Percentiles rank a stretch among this genome's conserved stretches.
Evolutionary conservation across 2,329 filamentous ascomycete genomes (phyloP).

Genomic region (Penicillium italicum): DNA sequence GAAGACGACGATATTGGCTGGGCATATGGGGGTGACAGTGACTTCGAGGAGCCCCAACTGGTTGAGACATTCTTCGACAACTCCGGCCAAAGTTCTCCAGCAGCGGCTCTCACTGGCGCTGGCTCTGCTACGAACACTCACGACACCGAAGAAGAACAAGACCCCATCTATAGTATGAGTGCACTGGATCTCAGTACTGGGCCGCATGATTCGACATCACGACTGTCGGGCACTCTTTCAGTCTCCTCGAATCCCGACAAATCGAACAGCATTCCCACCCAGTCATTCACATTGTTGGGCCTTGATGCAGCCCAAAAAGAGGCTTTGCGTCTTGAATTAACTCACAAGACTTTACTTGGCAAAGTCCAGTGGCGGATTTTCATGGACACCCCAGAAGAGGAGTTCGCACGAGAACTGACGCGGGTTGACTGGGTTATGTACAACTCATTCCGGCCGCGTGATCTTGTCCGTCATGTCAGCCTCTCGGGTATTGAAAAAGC

Average conservation of each 20-base stretch:
- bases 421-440: constrained; percentile 99
- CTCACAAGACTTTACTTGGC: constrained; percentile 65
- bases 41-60: constrained; percentile 46
- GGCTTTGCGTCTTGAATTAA: constrained; percentile 67
- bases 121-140: constrained; percentile 13
- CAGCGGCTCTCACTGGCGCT: constrained; percentile 29
- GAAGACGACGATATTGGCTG: constrained; percentile 92
- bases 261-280: constrained; percentile 40
- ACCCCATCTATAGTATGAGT: constrained; percentile 39
- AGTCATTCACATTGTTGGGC: constrained; percentile 42
- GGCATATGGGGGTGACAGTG: constrained; percentile 71
- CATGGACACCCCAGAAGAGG: constrained; percentile 79
- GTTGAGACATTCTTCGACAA: constrained; percentile 42
- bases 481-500: constrained; percentile 53
- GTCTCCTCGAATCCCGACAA: constrained; percentile 39
- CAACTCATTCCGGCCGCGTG: constrained; percentile 85
- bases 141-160: constrained; percentile 34
- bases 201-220: constrained; percentile 36
- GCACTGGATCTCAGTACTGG: constrained; percentile 40
- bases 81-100: constrained; percentile 41
- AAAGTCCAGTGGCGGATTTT: constrained; percentile 88
- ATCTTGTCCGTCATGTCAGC: constrained; percentile 87
- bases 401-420: constrained; percentile 86
- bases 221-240: constrained; percentile 40
- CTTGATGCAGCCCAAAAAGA: constrained; percentile 75